Base-by-base conservation (phyloP, 495 filamentous ascomycete species). In the Friedmanniomyces endolithicus region DNA sequence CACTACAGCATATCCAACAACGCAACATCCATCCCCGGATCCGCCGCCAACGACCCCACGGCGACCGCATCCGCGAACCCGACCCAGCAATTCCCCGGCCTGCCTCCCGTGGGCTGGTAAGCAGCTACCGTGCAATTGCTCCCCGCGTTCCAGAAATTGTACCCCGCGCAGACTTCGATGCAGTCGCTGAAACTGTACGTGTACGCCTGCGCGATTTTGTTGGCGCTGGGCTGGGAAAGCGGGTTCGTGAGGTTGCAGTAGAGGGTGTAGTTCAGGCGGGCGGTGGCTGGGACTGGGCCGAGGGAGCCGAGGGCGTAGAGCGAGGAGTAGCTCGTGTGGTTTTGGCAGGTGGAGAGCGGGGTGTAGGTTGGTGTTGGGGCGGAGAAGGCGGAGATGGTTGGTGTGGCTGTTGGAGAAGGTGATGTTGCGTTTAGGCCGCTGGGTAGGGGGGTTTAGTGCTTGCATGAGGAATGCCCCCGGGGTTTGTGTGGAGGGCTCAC, bases 101-200 rank as follows among this genome's bases (percentile, higher is more conserved):
- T 35, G 1, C 9, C n/a, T 4, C 33, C 50, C 2, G 22, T 29
- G 11, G 56, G 27, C 16, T 50, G 2, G 51, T 59, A 59, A 17
- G 52, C 56, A 11, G 56, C 56, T 20, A 50, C 40, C 1, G 29
- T 54, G 51, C 56, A 59, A 24, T 59, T 51, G 16, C 25, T 19
- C 12, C 43, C 43, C 9, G 6, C 47, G 31, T 33, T 47, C 14
- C 12, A 34, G 45, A 22, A 41, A 40, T 62, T 55, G 55, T 43
- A 48, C n/a, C 50, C 48, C 0, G 55, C 54, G 55, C 59, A 62
- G 12, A 62, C 22, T 19, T 62, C 59, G 2, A 57, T 48, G 50
- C 59, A 62, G 33, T 62, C 59, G 39, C 48, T 37, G 33, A 62
- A 48, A 35, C 11, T 54, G 59, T 58, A 62, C 0, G 56, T 56